phyloP scores from a whole-genome alignment of 1,139 yeast species.

The Geotrichum cucujoidarum region DNA sequence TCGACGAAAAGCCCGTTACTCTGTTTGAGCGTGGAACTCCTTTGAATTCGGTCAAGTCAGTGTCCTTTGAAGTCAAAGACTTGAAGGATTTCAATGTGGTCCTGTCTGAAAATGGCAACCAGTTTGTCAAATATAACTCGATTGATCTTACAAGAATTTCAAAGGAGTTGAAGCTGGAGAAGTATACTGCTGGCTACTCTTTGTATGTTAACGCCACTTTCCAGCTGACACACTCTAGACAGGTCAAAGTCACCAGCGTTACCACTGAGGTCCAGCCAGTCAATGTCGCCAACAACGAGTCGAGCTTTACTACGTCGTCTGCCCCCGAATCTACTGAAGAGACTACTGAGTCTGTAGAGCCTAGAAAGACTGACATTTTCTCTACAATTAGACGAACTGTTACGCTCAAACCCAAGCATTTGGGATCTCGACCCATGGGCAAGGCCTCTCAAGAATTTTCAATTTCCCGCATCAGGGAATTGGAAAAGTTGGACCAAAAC shows the following conservation, averaged over 20 bases:
- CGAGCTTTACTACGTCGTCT: constrained; percentile 3
- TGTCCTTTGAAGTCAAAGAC: constrained; percentile 14
- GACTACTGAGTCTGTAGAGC: neutral
- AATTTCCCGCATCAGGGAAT: constrained; percentile 26
- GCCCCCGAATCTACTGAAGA: neutral
- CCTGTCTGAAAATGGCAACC: constrained; percentile 51
- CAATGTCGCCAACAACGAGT: constrained; percentile 6
- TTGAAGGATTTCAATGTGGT: constrained; percentile 38
- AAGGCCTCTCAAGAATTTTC: constrained; percentile 31
- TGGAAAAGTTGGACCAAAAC: constrained; percentile 32
- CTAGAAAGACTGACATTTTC: neutral
- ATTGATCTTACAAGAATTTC: constrained; percentile 15
- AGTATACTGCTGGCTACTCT: constrained; percentile 22
- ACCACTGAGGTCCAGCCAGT: constrained; percentile 22
- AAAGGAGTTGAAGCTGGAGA: constrained; percentile 25
- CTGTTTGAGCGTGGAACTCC: constrained; percentile 35
- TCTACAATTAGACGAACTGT: too few relatives aligned
- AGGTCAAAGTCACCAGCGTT: constrained; percentile 28
- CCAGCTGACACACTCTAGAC: constrained; percentile 26
- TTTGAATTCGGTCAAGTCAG: constrained; percentile 24
- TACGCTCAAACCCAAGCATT: constrained; percentile 25
- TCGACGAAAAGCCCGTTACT: constrained; percentile 14
- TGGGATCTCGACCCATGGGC: constrained; percentile 34
- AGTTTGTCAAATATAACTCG: constrained; percentile 40
- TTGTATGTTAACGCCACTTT: constrained; percentile 20